phyloP scores from a whole-genome alignment of 495 filamentous ascomycete species.

The Evansstolkia leycettana region DNA sequence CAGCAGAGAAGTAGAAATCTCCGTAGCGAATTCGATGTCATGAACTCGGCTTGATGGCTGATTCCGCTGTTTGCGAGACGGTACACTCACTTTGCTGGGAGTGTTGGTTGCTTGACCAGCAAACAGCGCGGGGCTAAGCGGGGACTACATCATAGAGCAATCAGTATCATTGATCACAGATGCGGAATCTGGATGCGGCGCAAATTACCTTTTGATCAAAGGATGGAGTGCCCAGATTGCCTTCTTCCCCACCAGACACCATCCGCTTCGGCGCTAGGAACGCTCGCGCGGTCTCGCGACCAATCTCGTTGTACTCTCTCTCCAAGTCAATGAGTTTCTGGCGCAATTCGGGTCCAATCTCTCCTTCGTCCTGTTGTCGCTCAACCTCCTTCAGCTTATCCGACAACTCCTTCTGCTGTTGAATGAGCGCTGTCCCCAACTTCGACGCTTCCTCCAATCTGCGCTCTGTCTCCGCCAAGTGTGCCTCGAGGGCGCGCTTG shows the following conservation, averaged over 20 bases:
- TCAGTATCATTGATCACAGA: not conserved
- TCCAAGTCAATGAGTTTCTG: constrained; percentile 79
- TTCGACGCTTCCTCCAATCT: constrained; percentile 83
- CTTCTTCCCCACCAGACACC: constrained; percentile 51
- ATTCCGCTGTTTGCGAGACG: constrained; percentile 75
- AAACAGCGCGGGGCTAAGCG: constrained; percentile 66
- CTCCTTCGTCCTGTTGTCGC: constrained; percentile 61
- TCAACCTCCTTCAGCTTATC: constrained; percentile 78
- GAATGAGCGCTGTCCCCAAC: constrained; percentile 71
- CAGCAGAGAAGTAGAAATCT: constrained; percentile 84
- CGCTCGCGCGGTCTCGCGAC: constrained; percentile 75
- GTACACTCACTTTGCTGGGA: constrained; percentile 79
- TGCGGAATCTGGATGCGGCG: not conserved
- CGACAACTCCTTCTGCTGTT: constrained; percentile 69
- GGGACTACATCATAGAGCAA: constrained; percentile 34
- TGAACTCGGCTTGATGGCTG: constrained; percentile 75
- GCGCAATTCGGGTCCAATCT: constrained; percentile 73
- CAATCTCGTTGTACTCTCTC: constrained; percentile 90
- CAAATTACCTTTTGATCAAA: constrained; percentile 45
- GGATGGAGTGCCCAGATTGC: constrained; percentile 43
- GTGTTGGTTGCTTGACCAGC: constrained; percentile 75
- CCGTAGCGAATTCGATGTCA: constrained; percentile 92
- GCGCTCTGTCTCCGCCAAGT: constrained; percentile 80
- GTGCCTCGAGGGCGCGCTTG: constrained; percentile 78
- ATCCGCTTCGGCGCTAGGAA: constrained; percentile 73